phyloP scores from a whole-genome alignment of 2,329 filamentous ascomycete genomes.

The Fusarium floridanum region DNA sequence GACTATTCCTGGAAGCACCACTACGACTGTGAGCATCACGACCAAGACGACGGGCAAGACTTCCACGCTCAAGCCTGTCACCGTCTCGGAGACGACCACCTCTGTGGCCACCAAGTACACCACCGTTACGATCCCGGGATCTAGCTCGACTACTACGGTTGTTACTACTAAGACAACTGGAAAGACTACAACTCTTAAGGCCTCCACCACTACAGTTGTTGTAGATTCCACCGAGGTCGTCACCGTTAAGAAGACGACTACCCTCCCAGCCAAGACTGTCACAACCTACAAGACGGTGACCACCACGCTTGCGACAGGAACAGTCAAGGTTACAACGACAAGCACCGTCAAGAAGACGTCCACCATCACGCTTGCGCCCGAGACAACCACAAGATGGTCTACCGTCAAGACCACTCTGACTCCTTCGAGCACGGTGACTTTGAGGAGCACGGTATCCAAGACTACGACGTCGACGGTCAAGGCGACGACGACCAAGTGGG shows the following conservation, averaged over 20 bases:
- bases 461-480: constrained; percentile 28
- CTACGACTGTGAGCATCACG: constrained; percentile 25
- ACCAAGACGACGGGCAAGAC: constrained; percentile 30
- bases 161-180: constrained; percentile 34
- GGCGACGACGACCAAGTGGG: constrained; percentile 28
- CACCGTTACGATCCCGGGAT: constrained; percentile 29
- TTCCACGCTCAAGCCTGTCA: constrained; percentile 25
- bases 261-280: constrained; percentile 35
- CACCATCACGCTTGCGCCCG: neutral
- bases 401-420: constrained; percentile 43
- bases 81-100: constrained; percentile 22
- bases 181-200: constrained; percentile 41
- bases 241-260: constrained; percentile 33
- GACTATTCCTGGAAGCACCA: constrained; percentile 30
- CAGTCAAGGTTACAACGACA: constrained; percentile 27
- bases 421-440: constrained; percentile 34
- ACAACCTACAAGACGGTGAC: constrained; percentile 31
- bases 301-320: constrained; percentile 15
- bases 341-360: constrained; percentile 32
- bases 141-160: constrained; percentile 28
- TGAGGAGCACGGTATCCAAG: constrained; percentile 32
- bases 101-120: constrained; percentile 20
- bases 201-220: constrained; percentile 27
- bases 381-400: constrained; percentile 33
- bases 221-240: constrained; percentile 30